Percentiles rank a stretch among this genome's conserved stretches.
These are phyloP conservation scores for Claviceps lovelessii DNA, from an alignment of 2,329 filamentous ascomycete species.

Conservation along the genomic window DNA sequence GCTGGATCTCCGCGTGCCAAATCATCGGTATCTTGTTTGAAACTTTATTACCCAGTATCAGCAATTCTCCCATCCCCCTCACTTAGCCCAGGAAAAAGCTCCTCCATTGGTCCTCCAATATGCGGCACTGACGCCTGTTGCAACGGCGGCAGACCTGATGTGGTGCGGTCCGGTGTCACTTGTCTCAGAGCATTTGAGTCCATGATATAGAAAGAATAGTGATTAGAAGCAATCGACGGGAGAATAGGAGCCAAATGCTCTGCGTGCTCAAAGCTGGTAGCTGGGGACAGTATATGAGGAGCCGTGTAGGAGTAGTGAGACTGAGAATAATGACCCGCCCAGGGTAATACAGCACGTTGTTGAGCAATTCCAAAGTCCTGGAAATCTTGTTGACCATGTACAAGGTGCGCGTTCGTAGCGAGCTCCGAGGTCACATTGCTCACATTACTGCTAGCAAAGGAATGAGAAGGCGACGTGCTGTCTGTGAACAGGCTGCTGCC, in stretches of 20 bases:
- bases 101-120: slow-evolving; percentile 1
- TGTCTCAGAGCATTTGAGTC: neutral
- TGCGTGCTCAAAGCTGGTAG: slow-evolving; percentile 1
- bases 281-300: neutral
- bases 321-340: neutral
- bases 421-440: neutral
- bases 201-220: neutral
- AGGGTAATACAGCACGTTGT: neutral
- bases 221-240: neutral
- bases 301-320: neutral
- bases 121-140: neutral
- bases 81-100: slow-evolving; percentile 1
- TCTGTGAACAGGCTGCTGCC: neutral
- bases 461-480: neutral
- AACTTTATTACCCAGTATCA: neutral
- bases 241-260: neutral
- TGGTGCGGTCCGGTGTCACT: neutral
- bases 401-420: neutral
- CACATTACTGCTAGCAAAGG: neutral
- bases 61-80: neutral
- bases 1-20: neutral
- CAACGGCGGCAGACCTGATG: neutral
- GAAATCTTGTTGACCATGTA: neutral
- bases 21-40: neutral
- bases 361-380: neutral